These are phyloP conservation scores for Pelargonium cotyledonis DNA, from an alignment of 441 rosid genomes.

Conservation along the genomic window DNA sequence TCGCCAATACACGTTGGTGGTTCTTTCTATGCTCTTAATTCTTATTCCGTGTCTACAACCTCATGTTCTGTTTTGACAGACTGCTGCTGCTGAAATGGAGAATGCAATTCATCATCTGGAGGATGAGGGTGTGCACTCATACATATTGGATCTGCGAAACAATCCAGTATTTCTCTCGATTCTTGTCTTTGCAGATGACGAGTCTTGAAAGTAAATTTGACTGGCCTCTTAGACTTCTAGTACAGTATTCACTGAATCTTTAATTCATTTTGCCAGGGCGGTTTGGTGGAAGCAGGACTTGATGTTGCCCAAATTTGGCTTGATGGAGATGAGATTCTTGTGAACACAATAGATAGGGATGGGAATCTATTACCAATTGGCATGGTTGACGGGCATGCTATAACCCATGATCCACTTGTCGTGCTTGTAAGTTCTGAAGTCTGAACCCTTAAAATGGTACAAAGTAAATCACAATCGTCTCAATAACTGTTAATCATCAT, in stretches of 20 bases:
- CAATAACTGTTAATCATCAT: neutral
- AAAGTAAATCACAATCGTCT: neutral
- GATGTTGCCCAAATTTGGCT: slow-evolving; percentile 89
- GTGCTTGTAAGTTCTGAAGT: slow-evolving; percentile 57
- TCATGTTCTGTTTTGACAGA: slow-evolving; percentile 35
- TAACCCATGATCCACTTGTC: slow-evolving; percentile 78
- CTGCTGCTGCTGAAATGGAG: slow-evolving; percentile 74
- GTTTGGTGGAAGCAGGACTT: slow-evolving; percentile 80
- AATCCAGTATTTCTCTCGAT: slow-evolving; percentile 48
- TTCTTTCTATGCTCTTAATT: neutral
- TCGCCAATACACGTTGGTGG: neutral
- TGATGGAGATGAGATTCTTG: slow-evolving; percentile 83
- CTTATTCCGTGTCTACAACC: neutral
- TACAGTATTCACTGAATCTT: neutral
- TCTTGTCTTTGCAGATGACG: neutral
- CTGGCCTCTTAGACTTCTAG: neutral
- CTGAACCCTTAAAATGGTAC: neutral
- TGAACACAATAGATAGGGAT: slow-evolving; percentile 74
- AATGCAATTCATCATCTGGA: slow-evolving; percentile 69
- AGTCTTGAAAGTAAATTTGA: slow-evolving; percentile 9
- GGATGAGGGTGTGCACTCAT: slow-evolving; percentile 59
- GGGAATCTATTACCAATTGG: slow-evolving; percentile 66
- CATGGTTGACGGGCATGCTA: slow-evolving; percentile 70
- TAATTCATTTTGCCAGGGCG: slow-evolving; percentile 49
- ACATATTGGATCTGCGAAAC: slow-evolving; percentile 79